Conservation (phyloP, 108 stramenopile genomes). For the Cyclotella choctawhatcheeana region DNA sequence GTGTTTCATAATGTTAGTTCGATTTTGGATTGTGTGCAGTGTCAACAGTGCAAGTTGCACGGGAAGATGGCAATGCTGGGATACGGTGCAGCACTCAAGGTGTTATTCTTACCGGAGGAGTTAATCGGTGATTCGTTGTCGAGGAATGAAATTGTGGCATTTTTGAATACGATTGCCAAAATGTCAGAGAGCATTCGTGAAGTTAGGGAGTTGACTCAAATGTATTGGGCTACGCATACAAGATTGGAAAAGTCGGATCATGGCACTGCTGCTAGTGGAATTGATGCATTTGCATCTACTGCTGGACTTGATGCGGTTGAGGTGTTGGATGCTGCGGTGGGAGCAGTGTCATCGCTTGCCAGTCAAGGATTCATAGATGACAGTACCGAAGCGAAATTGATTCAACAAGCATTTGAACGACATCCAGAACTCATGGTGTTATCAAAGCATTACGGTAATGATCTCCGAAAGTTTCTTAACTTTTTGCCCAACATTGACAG, state of each 20-base stretch:
- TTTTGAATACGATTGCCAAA: constrained; percentile 87
- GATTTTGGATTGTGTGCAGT: constrained; percentile 95
- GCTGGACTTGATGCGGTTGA: constrained; percentile 40
- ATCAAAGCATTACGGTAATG: constrained; percentile 73
- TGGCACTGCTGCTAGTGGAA: background rate
- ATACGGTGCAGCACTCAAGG: constrained; percentile 92
- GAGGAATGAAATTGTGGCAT: constrained; percentile 91
- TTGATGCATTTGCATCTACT: background rate
- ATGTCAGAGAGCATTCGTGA: constrained; percentile 79
- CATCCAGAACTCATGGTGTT: constrained; percentile 77
- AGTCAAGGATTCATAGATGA: constrained; percentile 59
- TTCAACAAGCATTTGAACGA: constrained; percentile 69
- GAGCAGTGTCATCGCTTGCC: constrained; percentile 67
- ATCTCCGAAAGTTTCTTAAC: constrained; percentile 63
- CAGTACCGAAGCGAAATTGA: constrained; percentile 68
- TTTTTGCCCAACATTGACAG: constrained; percentile 59
- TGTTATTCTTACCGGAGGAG: constrained; percentile 78
- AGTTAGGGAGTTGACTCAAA: constrained; percentile 74
- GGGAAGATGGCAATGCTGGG: constrained; percentile 95
- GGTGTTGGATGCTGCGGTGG: constrained; percentile 73
- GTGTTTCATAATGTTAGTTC: constrained; percentile 92
- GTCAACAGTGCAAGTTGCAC: constrained; percentile 95
- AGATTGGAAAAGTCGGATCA: constrained; percentile 53
- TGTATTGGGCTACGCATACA: constrained; percentile 71
- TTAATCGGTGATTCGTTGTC: constrained; percentile 52